phyloP scores from a whole-genome alignment of 2,329 filamentous ascomycete genomes.

The Alternaria brassicae region DNA sequence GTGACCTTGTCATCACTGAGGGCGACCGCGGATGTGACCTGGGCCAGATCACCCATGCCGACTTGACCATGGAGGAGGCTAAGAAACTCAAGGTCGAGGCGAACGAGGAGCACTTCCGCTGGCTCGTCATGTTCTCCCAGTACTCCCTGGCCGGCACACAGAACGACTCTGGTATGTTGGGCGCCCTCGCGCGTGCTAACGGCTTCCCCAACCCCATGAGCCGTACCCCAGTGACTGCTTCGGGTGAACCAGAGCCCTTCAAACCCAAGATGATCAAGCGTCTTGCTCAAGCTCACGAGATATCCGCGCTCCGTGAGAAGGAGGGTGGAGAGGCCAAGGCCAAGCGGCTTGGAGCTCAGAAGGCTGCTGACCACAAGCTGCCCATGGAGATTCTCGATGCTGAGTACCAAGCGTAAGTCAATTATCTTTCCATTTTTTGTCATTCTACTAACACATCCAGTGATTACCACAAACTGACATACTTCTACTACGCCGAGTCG shows the following conservation, averaged over 20 bases:
- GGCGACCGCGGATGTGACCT: conserved; percentile 95
- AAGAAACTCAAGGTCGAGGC: conserved; percentile 91
- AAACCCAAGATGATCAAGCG: conserved; percentile 98
- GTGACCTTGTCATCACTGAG: conserved; percentile 96
- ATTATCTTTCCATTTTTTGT: conserved; percentile 25
- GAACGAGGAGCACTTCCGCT: conserved; percentile 94
- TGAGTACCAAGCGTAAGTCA: conserved; percentile 95
- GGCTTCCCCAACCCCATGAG: conserved; percentile 40
- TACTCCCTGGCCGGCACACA: conserved; percentile 44
- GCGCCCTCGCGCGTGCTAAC: conserved; percentile 44
- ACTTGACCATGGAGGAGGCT: conserved; percentile 85
- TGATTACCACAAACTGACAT: conserved; percentile 98
- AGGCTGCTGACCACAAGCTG: conserved; percentile 90
- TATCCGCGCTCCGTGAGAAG: conserved; percentile 87
- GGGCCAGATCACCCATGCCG: conserved; percentile 87
- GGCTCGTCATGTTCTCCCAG: conserved; percentile 98
- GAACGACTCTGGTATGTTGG: conserved; percentile 60
- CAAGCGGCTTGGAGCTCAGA: conserved; percentile 94
- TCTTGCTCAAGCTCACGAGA: conserved; percentile 88
- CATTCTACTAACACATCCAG: conserved; percentile 56
- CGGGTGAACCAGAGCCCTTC: conserved; percentile 65
- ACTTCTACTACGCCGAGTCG: conserved; percentile 97
- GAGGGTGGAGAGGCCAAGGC: conserved; percentile 98
- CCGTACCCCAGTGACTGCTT: conserved; percentile 56
- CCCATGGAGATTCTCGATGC: conserved; percentile 99